These are phyloP conservation scores for Phytophthora hybrid DNA, from an alignment of 352 stramenopile genomes.

Conservation along the genomic window DNA sequence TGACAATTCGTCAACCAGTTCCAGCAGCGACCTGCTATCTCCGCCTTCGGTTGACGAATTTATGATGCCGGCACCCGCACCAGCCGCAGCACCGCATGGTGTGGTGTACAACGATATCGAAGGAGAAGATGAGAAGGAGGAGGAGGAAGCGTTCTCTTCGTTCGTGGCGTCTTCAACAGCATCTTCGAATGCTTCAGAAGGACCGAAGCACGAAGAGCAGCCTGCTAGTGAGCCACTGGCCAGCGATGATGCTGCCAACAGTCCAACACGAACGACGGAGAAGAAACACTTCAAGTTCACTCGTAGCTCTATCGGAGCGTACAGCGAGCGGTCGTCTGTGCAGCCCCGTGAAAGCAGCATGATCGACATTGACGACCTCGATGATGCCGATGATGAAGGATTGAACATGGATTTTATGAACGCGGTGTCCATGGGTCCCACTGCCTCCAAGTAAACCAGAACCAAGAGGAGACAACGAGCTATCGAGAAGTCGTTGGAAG, in stretches of 20 bases:
- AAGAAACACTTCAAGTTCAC: conserved; percentile 59
- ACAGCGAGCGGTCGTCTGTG: conserved; percentile 39
- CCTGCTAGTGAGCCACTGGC: conserved; percentile 30
- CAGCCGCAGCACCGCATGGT: background rate
- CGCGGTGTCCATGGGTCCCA: conserved; percentile 42
- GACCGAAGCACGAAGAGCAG: conserved; percentile 25
- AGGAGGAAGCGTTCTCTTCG: conserved; percentile 37
- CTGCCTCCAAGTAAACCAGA: conserved; percentile 27
- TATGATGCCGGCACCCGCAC: conserved; percentile 33
- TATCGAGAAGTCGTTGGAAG: background rate
- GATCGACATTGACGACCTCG: conserved; percentile 41
- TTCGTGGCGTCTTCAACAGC: conserved; percentile 35
- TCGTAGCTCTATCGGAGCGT: conserved; percentile 29
- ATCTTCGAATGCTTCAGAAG: conserved; percentile 13
- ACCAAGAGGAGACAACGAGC: conserved; percentile 3
- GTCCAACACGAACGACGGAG: conserved; percentile 18
- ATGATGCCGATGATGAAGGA: conserved; percentile 59
- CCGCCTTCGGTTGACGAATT: conserved; percentile 42
- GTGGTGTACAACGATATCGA: conserved; percentile 31
- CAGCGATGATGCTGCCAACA: conserved; percentile 21
- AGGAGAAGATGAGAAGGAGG: conserved; percentile 27
- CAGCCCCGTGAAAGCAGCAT: conserved; percentile 45
- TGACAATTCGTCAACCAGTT: conserved; percentile 36
- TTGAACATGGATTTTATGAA: conserved; percentile 89
- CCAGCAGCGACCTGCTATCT: conserved; percentile 35